Percentiles rank a stretch among this genome's conserved stretches.
phyloP scores from a whole-genome alignment of 179 eudicot genomes.

The Carnegiea gigantea region DNA sequence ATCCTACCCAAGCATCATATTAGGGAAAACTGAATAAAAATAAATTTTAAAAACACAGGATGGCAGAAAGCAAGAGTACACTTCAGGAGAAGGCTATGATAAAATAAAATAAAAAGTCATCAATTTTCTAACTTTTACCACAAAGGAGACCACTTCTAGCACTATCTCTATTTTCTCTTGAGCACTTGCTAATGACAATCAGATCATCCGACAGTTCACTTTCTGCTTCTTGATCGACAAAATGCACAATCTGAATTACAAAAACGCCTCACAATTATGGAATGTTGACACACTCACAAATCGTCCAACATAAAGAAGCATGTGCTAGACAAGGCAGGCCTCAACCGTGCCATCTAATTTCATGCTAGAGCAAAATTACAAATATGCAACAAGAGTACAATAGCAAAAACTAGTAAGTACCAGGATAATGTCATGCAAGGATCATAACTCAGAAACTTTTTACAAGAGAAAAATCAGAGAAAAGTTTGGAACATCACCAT shows the following conservation, averaged over 20 bases:
- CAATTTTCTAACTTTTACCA: slow-evolving; percentile 23
- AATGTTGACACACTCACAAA: neutral
- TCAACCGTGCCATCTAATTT: neutral
- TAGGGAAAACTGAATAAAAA: neutral
- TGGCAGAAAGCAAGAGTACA: neutral
- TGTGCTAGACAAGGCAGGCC: neutral
- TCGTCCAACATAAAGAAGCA: neutral
- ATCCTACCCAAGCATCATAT: slow-evolving; percentile 7
- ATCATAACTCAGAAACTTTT: neutral
- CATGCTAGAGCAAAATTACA: neutral
- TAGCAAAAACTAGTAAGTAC: neutral
- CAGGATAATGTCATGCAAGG: neutral
- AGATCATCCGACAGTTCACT: slow-evolving; percentile 29
- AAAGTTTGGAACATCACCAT: neutral
- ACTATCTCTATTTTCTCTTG: slow-evolving; percentile 29
- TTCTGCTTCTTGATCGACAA: slow-evolving; percentile 48
- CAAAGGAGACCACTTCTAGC: slow-evolving; percentile 21
- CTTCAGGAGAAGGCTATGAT: slow-evolving; percentile 8
- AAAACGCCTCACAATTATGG: slow-evolving; percentile 1
- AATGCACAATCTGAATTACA: slow-evolving; percentile 51
- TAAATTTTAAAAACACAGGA: neutral
- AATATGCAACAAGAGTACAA: neutral
- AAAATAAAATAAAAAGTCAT: neutral
- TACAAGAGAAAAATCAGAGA: neutral
- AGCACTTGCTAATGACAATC: slow-evolving; percentile 41